Evolutionary conservation across 2,329 filamentous ascomycete species (phyloP).

Genomic region (Ophiostoma novo-ulmi): DNA sequence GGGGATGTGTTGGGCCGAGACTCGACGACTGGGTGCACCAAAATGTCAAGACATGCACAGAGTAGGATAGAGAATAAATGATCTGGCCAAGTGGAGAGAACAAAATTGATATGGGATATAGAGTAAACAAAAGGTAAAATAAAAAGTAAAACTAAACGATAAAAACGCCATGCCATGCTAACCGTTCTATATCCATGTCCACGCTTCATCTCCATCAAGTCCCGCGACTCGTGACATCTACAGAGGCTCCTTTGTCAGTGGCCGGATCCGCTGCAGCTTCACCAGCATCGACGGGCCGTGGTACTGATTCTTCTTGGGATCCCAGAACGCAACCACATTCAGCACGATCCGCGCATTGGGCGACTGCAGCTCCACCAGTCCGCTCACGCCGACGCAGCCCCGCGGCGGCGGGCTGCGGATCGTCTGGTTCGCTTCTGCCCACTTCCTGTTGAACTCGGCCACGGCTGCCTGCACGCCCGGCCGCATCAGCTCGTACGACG

Average conservation of each 20-base stretch:
- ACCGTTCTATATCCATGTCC: not conserved
- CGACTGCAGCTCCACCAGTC: constrained; percentile 50
- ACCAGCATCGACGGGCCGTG: constrained; percentile 37
- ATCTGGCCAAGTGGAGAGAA: no score
- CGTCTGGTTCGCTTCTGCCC: constrained; percentile 45
- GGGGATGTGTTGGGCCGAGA: not conserved
- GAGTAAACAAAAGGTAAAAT: not conserved
- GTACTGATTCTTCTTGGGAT: constrained; percentile 49
- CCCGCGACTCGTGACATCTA: not conserved
- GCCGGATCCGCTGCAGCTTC: constrained; percentile 42
- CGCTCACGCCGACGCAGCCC: constrained; percentile 50
- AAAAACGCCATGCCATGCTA: constrained; percentile 7
- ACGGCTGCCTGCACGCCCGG: constrained; percentile 35
- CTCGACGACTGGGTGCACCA: not conserved
- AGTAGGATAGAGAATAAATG: not conserved
- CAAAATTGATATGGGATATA: not conserved
- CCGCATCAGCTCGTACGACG: constrained; percentile 26
- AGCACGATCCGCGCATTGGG: constrained; percentile 44
- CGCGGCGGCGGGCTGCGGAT: constrained; percentile 42
- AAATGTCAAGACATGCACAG: not conserved
- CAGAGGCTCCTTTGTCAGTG: constrained; percentile 37
- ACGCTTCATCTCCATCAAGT: not conserved
- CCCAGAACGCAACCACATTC: constrained; percentile 50
- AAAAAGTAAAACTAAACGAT: not conserved
- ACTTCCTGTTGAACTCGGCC: constrained; percentile 36